A percentile compares a stretch with the other conserved stretches of the same genome.
phyloP scores from a whole-genome alignment of 2,329 filamentous ascomycete species.

The Zalaria sp. region DNA sequence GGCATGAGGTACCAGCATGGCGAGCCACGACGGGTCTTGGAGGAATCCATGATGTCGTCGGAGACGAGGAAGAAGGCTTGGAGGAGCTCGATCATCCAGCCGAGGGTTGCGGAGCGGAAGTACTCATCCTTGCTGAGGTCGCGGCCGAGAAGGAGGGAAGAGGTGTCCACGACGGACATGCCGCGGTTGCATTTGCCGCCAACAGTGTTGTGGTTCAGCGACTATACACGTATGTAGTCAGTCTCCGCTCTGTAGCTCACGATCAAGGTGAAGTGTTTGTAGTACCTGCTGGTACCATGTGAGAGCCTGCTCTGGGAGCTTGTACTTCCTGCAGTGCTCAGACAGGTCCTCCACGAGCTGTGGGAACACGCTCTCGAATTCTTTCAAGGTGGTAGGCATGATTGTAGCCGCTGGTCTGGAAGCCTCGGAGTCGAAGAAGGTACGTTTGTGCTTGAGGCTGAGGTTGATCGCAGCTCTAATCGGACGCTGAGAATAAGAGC shows the following conservation, averaged over 20 bases:
- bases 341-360: conserved; percentile 72
- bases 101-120: conserved; percentile 74
- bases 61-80: conserved; percentile 98
- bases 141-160: conserved; percentile 60
- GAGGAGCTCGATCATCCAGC: conserved; percentile 95
- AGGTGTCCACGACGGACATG: conserved; percentile 92
- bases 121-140: conserved; percentile 69
- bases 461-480: neutral
- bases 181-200: conserved; percentile 98
- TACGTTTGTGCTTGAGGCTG: neutral
- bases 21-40: conserved; percentile 83
- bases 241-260: too few relatives aligned
- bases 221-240: conserved; percentile 34
- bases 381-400: conserved; percentile 63
- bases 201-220: conserved; percentile 69
- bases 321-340: conserved; percentile 66
- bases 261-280: neutral
- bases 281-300: conserved; percentile 76
- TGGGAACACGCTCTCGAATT: conserved; percentile 86
- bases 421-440: neutral
- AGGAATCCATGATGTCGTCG: conserved; percentile 96
- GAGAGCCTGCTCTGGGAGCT: conserved; percentile 64
- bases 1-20: conserved; percentile 94
- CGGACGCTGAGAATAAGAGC: neutral
- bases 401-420: conserved; percentile 6